A percentile compares a stretch with the other conserved stretches of the same genome.
Evolutionary conservation across 768 basidiomycete genomes (phyloP).

Genomic region (Suillus subalutaceus): DNA sequence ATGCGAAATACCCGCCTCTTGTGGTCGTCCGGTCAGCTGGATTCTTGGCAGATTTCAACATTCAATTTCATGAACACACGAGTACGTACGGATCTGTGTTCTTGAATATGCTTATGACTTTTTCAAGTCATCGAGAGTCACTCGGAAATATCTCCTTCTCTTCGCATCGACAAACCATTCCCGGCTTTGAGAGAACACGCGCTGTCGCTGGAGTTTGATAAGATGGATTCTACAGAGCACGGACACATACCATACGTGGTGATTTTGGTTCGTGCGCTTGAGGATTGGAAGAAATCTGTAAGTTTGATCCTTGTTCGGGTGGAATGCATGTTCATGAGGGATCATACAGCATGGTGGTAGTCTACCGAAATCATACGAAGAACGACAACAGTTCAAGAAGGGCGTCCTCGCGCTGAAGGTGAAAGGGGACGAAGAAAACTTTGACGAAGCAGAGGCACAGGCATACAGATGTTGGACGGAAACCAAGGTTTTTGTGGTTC

Average conservation of each 20-base stretch:
- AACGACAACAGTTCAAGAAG: conserved; percentile 81
- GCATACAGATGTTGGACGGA: conserved; percentile 80
- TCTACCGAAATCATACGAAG: conserved; percentile 53
- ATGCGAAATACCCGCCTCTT: conserved; percentile 62
- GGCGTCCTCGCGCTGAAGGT: conserved; percentile 60
- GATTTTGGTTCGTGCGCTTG: conserved; percentile 80
- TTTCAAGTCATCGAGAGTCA: conserved; percentile 84
- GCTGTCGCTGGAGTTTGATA: conserved; percentile 65
- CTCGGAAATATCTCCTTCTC: conserved; percentile 69
- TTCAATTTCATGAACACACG: conserved; percentile 88
- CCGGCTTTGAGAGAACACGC: conserved; percentile 78
- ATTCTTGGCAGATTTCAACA: conserved; percentile 85
- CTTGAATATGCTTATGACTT: not conserved
- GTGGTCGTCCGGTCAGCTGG: conserved; percentile 84
- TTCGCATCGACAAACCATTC: conserved; percentile 91
- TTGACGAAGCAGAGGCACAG: conserved; percentile 91
- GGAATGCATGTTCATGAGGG: not conserved
- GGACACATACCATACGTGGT: conserved; percentile 89
- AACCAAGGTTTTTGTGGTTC: conserved; percentile 39
- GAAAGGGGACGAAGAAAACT: conserved; percentile 94
- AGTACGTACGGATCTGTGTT: conserved; percentile 48
- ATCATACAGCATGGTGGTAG: conserved; percentile 63
- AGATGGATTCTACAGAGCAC: conserved; percentile 88
- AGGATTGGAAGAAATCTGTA: conserved; percentile 82
- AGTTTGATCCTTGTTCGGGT: conserved; percentile 25